Evolutionary conservation across 352 stramenopile genomes (phyloP).

Genomic region (Blastocystis hominis): DNA sequence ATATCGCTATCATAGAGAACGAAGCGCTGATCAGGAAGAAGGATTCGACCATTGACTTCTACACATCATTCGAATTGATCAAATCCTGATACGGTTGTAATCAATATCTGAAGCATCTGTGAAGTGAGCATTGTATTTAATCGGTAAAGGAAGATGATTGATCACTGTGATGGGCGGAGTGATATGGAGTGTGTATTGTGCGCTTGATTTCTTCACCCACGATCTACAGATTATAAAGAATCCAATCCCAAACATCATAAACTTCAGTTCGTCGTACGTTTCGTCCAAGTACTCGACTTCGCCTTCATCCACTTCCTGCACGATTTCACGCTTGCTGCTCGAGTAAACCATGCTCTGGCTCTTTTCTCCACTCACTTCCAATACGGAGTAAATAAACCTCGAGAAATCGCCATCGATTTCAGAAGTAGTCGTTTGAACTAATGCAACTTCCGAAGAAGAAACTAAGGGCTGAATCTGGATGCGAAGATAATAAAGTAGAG

Average conservation of each 20-base stretch:
- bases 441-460: not conserved
- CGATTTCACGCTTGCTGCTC: not conserved
- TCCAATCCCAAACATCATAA: not conserved
- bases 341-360: not conserved
- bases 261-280: not conserved
- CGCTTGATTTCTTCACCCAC: not conserved
- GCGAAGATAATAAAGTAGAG: not conserved
- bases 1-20: not conserved
- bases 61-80: not conserved
- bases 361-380: not conserved
- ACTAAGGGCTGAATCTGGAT: slow-evolving; percentile 1
- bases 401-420: not conserved
- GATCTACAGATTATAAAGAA: not conserved
- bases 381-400: not conserved
- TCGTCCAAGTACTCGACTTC: not conserved
- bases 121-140: not conserved
- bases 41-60: not conserved
- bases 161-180: not conserved
- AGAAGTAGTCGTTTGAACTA: not conserved
- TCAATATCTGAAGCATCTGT: not conserved
- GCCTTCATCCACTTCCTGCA: slow-evolving; percentile 21
- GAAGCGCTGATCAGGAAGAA: not conserved
- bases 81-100: not conserved
- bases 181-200: not conserved
- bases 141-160: not conserved